These are phyloP conservation scores for Plasmodium gaboni DNA, from an alignment of 169 alveolate genomes.

Conservation along the genomic window DNA sequence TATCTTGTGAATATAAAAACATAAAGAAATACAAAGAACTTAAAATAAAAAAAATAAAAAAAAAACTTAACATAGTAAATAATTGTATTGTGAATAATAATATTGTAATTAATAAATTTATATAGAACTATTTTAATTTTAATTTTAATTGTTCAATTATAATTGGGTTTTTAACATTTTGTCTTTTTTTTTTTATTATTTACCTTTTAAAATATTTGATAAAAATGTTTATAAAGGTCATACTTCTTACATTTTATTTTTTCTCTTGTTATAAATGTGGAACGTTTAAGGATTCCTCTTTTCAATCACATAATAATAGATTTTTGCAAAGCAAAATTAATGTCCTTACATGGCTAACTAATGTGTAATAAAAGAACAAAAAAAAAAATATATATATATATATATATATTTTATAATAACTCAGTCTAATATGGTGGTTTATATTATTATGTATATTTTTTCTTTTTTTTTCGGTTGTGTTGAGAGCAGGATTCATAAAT, in stretches of 20 bases:
- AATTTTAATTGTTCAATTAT: too few relatives aligned
- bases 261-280: slow-evolving; percentile 13
- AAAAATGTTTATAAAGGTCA: slow-evolving; percentile 12
- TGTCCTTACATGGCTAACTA: slow-evolving; percentile 71
- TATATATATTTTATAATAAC: too few relatives aligned
- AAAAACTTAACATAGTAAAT: too few relatives aligned
- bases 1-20: neutral
- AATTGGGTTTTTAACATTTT: too few relatives aligned
- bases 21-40: neutral
- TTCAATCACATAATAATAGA: slow-evolving; percentile 6
- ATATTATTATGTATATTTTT: too few relatives aligned
- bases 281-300: neutral
- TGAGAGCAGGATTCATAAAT: too few relatives aligned
- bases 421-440: too few relatives aligned
- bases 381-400: neutral
- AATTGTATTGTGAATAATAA: too few relatives aligned
- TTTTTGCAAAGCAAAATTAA: slow-evolving; percentile 75
- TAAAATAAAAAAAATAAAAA: neutral
- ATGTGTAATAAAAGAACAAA: slow-evolving; percentile 47
- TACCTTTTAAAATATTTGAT: neutral
- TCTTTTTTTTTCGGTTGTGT: too few relatives aligned
- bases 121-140: too few relatives aligned
- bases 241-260: slow-evolving; percentile 20
- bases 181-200: neutral
- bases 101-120: too few relatives aligned